Percentiles rank a stretch among this genome's conserved stretches.
phyloP scores from a whole-genome alignment of 2,329 filamentous ascomycete genomes.

The Stenocarpella maydis region DNA sequence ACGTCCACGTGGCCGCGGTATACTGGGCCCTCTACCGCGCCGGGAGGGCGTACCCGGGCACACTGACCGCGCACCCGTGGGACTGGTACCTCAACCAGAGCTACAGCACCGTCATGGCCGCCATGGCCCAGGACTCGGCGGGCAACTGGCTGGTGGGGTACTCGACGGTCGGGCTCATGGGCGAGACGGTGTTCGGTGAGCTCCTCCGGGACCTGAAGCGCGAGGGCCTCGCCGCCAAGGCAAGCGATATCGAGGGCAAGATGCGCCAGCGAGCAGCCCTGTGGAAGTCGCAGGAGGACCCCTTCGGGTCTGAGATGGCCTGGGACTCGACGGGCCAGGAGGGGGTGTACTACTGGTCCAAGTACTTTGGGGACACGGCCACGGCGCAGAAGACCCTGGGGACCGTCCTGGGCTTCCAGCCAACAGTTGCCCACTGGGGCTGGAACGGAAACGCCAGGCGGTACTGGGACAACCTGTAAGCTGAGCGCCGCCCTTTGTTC shows the following conservation, averaged over 20 bases:
- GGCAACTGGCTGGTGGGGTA: slow-evolving; percentile 47
- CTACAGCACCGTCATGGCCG: slow-evolving; percentile 56
- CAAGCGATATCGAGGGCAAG: slow-evolving; percentile 48
- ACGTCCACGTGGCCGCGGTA: slow-evolving; percentile 62
- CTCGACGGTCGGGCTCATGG: slow-evolving; percentile 61
- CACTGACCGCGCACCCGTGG: slow-evolving; percentile 53
- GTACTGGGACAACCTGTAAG: slow-evolving; percentile 67
- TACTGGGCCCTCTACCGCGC: slow-evolving; percentile 68
- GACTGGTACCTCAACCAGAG: slow-evolving; percentile 65
- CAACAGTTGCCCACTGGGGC: slow-evolving; percentile 67
- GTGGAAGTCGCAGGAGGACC: slow-evolving; percentile 61
- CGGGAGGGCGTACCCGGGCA: slow-evolving; percentile 55
- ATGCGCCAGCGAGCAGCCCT: slow-evolving; percentile 58
- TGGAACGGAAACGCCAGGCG: slow-evolving; percentile 69
- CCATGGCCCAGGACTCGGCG: slow-evolving; percentile 44
- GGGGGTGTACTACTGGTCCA: slow-evolving; percentile 67
- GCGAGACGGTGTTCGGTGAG: slow-evolving; percentile 64
- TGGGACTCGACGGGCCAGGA: slow-evolving; percentile 71
- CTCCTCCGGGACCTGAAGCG: slow-evolving; percentile 59
- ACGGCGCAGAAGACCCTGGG: slow-evolving; percentile 60
- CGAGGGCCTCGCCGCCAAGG: slow-evolving; percentile 53
- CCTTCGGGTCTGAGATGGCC: slow-evolving; percentile 68
- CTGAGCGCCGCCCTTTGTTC: accelerated
- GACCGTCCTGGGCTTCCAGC: slow-evolving; percentile 64
- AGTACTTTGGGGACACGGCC: slow-evolving; percentile 58